Evolutionary conservation across 2,329 filamentous ascomycete species (phyloP).

Genomic region (Huntiella abstrusa): DNA sequence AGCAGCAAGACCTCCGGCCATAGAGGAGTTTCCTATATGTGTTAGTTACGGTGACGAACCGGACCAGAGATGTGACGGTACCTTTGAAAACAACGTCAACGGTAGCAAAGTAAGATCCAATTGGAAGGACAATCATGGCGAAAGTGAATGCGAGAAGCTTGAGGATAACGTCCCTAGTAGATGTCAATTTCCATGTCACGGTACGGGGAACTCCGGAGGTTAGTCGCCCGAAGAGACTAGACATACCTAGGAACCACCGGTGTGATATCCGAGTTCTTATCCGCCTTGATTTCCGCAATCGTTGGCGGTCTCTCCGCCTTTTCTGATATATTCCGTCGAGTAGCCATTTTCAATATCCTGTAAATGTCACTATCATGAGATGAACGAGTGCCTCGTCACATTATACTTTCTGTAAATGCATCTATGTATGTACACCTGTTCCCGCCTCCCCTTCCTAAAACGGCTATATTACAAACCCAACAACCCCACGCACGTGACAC

Average conservation of each 20-base stretch:
- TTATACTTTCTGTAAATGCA: too few species aligned
- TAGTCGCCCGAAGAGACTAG: slow-evolving; percentile 2
- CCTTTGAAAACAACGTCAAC: slow-evolving; percentile 62
- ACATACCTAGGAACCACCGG: slow-evolving; percentile 68
- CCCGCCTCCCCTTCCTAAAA: too few species aligned
- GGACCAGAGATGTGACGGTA: slow-evolving; percentile 19
- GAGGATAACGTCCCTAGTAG: slow-evolving; percentile 54
- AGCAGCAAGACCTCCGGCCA: slow-evolving; percentile 67
- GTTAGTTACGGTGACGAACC: background rate
- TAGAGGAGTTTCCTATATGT: slow-evolving; percentile 62
- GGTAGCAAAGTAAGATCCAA: slow-evolving; percentile 74
- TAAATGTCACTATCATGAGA: too few species aligned
- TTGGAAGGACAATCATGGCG: slow-evolving; percentile 75
- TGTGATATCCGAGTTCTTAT: slow-evolving; percentile 50
- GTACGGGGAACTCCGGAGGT: slow-evolving; percentile 2
- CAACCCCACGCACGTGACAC: too few species aligned
- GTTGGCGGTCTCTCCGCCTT: too few species aligned
- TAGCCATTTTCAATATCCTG: too few species aligned
- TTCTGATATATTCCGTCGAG: too few species aligned
- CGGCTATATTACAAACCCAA: too few species aligned
- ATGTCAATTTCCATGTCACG: background rate
- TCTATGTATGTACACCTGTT: too few species aligned
- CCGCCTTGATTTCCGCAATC: slow-evolving; percentile 15
- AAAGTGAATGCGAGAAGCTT: slow-evolving; percentile 83
- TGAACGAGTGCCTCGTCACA: too few species aligned